A percentile compares a stretch with the other conserved stretches of the same genome.
phyloP scores from a whole-genome alignment of 352 stramenopile species.

The Phytophthora palmivora region DNA sequence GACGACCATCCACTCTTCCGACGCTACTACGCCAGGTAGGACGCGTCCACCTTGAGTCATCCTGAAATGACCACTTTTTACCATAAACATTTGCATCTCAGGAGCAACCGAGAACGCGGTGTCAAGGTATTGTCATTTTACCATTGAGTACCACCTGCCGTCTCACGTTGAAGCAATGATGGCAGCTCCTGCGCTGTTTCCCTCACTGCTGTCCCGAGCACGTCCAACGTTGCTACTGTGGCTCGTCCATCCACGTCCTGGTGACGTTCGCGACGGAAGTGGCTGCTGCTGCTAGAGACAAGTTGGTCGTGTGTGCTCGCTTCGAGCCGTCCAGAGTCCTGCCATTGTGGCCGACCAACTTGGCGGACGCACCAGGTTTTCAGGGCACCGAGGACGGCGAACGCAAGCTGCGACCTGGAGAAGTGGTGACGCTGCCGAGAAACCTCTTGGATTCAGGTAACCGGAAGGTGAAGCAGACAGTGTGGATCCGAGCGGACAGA shows the following conservation, averaged over 20 bases:
- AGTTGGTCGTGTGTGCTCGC: conserved; percentile 51
- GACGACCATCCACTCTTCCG: too few relatives aligned
- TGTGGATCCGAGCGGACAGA: conserved; percentile 49
- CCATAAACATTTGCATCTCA: too few relatives aligned
- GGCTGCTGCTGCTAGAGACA: conserved; percentile 3
- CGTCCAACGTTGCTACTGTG: conserved; percentile 51
- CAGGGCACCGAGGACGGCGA: background rate
- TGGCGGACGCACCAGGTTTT: background rate
- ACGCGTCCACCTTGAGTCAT: too few relatives aligned
- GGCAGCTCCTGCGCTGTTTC: conserved; percentile 20
- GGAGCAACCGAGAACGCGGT: too few relatives aligned
- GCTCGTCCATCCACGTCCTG: conserved; percentile 43
- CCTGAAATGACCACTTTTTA: too few relatives aligned
- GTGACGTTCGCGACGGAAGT: conserved; percentile 32
- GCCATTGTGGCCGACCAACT: conserved; percentile 16
- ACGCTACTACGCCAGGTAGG: too few relatives aligned
- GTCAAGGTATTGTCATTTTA: too few relatives aligned
- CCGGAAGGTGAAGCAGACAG: conserved; percentile 16
- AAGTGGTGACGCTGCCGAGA: conserved; percentile 23
- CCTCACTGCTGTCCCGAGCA: conserved; percentile 56
- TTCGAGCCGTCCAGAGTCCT: conserved; percentile 43
- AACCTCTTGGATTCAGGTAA: conserved; percentile 15
- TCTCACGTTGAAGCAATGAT: too few relatives aligned
- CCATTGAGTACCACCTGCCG: too few relatives aligned
- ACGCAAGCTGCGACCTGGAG: conserved; percentile 21